Evolutionary conservation across 2,329 filamentous ascomycete genomes (phyloP).

Genomic region (Penicillium sumatraense): DNA sequence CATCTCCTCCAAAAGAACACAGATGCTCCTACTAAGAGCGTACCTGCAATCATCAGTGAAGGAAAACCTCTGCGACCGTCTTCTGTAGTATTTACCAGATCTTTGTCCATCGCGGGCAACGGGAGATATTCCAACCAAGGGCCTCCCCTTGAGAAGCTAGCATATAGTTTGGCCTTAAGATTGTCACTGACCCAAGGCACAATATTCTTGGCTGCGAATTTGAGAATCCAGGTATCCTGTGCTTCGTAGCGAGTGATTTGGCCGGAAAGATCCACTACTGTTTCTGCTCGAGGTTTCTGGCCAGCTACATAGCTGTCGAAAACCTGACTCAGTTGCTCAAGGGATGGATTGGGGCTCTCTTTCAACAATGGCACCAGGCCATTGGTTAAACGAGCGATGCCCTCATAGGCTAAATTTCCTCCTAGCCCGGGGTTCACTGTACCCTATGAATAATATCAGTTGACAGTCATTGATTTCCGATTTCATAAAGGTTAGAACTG

Average conservation of each 20-base stretch:
- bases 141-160: conserved; percentile 8
- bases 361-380: conserved; percentile 26
- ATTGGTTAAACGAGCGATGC: conserved; percentile 40
- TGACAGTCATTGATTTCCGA: conserved; percentile 12
- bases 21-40: not conserved
- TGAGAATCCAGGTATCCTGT: conserved; percentile 26
- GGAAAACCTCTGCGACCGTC: not conserved
- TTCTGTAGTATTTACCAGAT: not conserved
- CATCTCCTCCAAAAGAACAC: not conserved
- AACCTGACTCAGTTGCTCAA: conserved; percentile 15
- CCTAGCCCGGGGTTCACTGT: conserved; percentile 40
- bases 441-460: conserved; percentile 10
- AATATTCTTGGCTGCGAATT: conserved; percentile 15
- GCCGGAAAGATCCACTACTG: conserved; percentile 20
- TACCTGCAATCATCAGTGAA: not conserved
- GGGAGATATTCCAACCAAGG: conserved; percentile 14
- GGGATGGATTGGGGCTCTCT: conserved; percentile 15
- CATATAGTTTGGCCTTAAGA: conserved; percentile 14
- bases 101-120: not conserved
- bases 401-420: conserved; percentile 44
- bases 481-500: not conserved
- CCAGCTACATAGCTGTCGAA: conserved; percentile 23
- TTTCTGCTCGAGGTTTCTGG: conserved; percentile 24
- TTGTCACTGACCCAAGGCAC: conserved; percentile 14
- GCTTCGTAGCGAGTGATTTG: conserved; percentile 30